These are phyloP conservation scores for Hymenoscyphus linearis DNA, from an alignment of 2,329 filamentous ascomycete genomes.

Conservation along the genomic window DNA sequence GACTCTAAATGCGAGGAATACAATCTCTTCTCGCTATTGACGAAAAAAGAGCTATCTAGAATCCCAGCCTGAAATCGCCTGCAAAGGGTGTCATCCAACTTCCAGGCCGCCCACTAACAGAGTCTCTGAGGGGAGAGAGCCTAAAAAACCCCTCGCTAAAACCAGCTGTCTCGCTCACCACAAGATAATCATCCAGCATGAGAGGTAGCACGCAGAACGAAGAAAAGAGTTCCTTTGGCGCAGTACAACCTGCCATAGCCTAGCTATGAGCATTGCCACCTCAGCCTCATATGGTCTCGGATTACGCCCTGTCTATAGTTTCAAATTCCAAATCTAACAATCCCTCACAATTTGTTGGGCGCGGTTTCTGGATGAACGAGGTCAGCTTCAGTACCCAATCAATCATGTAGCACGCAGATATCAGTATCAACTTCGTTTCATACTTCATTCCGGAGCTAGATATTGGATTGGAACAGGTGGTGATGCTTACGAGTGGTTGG, in stretches of 20 bases:
- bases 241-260: not conserved
- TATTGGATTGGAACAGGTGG: not conserved
- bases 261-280: not conserved
- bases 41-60: not conserved
- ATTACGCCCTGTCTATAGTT: not conserved
- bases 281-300: not conserved
- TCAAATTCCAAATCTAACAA: conserved; percentile 13
- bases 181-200: not conserved
- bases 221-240: not conserved
- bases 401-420: not conserved
- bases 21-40: not conserved
- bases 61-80: not conserved
- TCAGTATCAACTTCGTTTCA: not conserved
- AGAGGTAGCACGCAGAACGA: not conserved
- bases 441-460: not conserved
- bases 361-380: conserved; percentile 43
- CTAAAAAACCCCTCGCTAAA: not conserved
- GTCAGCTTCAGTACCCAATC: not conserved
- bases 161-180: not conserved
- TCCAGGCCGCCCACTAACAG: not conserved
- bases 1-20: not conserved
- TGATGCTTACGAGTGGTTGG: conserved; percentile 53
- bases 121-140: not conserved
- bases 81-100: not conserved
- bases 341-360: conserved; percentile 75